A percentile compares a stretch with the other conserved stretches of the same genome.
Evolutionary conservation across 2,329 filamentous ascomycete genomes (phyloP).

Genomic region (Verruconis gallopava): DNA sequence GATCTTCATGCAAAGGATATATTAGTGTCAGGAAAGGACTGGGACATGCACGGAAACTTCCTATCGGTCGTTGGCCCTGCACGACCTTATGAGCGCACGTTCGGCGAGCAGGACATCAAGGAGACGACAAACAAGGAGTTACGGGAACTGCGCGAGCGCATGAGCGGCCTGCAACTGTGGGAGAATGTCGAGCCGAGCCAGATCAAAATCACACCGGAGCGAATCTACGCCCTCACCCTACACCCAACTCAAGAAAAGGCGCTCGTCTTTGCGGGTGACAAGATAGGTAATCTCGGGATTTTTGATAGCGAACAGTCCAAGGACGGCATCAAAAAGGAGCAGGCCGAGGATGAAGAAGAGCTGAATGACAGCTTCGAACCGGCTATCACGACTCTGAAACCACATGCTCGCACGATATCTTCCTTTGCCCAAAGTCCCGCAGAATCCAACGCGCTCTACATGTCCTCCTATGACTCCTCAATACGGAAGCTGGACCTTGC

Average conservation of each 20-base stretch:
- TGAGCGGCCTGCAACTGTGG: constrained; percentile 68
- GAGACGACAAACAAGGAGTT: constrained; percentile 67
- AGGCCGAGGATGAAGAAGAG: constrained; percentile 55
- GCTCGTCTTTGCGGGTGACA: constrained; percentile 86
- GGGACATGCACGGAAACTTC: constrained; percentile 54
- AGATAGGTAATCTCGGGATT: constrained; percentile 78
- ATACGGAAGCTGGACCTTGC: constrained; percentile 76
- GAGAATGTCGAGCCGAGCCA: constrained; percentile 73
- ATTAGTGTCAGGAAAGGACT: constrained; percentile 66
- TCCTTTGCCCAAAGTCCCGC: constrained; percentile 65
- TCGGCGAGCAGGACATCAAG: constrained; percentile 69
- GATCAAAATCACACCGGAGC: constrained; percentile 81
- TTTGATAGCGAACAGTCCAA: constrained; percentile 72
- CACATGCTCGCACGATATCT: constrained; percentile 78
- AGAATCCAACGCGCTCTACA: constrained; percentile 64
- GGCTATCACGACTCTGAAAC: constrained; percentile 78
- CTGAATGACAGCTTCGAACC: constrained; percentile 54
- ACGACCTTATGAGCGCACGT: constrained; percentile 71
- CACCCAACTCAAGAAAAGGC: constrained; percentile 80
- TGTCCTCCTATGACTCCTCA: constrained; percentile 84
- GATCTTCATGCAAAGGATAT: constrained; percentile 65
- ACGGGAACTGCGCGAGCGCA: constrained; percentile 58
- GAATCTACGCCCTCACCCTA: constrained; percentile 76
- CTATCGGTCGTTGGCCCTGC: constrained; percentile 57
- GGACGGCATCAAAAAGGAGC: constrained; percentile 27